These are phyloP conservation scores for Brassica juncea DNA, from an alignment of 345 rosid genomes.

Conservation along the genomic window DNA sequence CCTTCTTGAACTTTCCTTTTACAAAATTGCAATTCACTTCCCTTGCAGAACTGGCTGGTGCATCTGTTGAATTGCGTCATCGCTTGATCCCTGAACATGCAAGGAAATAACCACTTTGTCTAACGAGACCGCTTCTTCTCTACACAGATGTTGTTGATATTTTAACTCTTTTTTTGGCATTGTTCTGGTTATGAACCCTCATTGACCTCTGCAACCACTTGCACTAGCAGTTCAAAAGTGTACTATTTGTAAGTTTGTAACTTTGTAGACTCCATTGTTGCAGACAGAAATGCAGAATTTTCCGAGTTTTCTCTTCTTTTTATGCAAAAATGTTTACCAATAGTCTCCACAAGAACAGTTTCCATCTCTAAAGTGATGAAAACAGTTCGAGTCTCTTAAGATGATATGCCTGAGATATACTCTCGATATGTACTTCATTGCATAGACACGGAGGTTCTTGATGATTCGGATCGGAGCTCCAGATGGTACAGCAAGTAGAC, in stretches of 20 bases:
- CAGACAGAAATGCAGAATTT: conserved; percentile 34
- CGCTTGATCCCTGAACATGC: conserved; percentile 70
- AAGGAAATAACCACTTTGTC: conserved; percentile 9
- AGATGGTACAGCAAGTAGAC: conserved; percentile 55
- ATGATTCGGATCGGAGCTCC: conserved; percentile 74
- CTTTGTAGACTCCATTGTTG: conserved; percentile 30
- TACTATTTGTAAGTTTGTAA: conserved; percentile 31
- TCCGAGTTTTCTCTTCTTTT: conserved; percentile 26
- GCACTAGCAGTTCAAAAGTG: conserved; percentile 31
- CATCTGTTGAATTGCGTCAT: conserved; percentile 59
- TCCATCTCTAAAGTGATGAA: conserved; percentile 84
- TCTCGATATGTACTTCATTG: conserved; percentile 72
- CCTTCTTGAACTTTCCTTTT: not conserved
- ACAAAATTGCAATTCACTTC: not conserved
- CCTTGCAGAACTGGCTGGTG: conserved; percentile 76
- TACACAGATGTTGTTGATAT: conserved; percentile 3
- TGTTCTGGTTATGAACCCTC: conserved; percentile 35
- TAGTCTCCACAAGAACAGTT: conserved; percentile 86
- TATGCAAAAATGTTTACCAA: conserved; percentile 34
- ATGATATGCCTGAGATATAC: conserved; percentile 63
- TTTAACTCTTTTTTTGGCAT: conserved; percentile 8
- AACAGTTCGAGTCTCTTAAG: conserved; percentile 85
- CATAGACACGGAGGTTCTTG: conserved; percentile 85
- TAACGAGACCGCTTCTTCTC: not conserved
- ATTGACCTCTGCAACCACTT: conserved; percentile 26